Base-by-base conservation (phyloP, 2,329 filamentous ascomycete genomes). In the Graphium sp. region DNA sequence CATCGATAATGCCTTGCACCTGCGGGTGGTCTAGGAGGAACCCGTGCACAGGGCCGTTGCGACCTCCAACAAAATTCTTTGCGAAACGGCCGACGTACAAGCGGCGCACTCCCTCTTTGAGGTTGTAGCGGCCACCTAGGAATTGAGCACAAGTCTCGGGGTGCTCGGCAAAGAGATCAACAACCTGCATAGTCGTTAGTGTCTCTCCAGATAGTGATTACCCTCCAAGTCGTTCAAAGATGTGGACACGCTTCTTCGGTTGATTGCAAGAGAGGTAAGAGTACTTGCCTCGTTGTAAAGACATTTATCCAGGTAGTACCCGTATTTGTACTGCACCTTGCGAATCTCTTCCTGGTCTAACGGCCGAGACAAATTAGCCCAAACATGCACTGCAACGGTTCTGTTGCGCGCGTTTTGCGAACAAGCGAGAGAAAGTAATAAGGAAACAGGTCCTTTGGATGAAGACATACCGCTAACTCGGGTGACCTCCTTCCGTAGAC, bases 251-350 rank as follows among this genome's bases (percentile, higher is more conserved):
- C 15, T 14, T 16, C 5, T 26, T 17, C 4, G 12, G 24, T 6
- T 21, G 19, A 27, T 5, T 12, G 5, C 13, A 28, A 18, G 11
- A 20, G 27, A 36, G 26, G n/a, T n/a, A n/a, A n/a, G n/a, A n/a
- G n/a, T n/a, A n/a, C n/a, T n/a, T 30, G 58, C 61, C 48, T 68
- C 60, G 35, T 65, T 55, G 45, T 67, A 69, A 2, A 69, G 49
- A 34, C 63, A 69, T 37, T 69, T 69, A 47, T 69, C 64, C 16
- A 69, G 50, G 40, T 68, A 69, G 43, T 69, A 68, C 16, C 63
- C 64, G 42, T 68, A 69, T 34, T 62, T 66, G 50, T 61, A 63
- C 39, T 68, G 63, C 4, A 60, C 52, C 40, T 66, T 66, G 32
- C 60, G 57, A 26, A 67, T 54, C 36, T 66, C 59, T 20, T 60